These are phyloP conservation scores for Pichia rugopelliculosa DNA, from an alignment of 805 yeast genomes.

Conservation along the genomic window DNA sequence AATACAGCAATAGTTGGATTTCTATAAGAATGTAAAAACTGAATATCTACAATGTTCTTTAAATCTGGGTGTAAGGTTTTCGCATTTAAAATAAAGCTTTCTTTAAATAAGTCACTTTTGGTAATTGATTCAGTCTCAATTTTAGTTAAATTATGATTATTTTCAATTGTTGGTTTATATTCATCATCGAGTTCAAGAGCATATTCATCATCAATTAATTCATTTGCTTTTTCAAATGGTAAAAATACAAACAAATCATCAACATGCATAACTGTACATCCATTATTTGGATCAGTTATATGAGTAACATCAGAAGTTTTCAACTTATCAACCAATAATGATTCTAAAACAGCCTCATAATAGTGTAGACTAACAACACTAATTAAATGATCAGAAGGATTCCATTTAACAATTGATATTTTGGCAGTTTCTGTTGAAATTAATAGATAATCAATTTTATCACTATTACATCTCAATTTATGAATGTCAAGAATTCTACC, in stretches of 20 bases:
- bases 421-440: conserved; percentile 72
- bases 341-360: conserved; percentile 64
- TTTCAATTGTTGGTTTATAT: conserved; percentile 13
- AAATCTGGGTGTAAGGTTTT: conserved; percentile 49
- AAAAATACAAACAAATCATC: conserved; percentile 66
- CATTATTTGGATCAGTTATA: conserved; percentile 53
- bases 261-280: conserved; percentile 51
- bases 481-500: conserved; percentile 61
- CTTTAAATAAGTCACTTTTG: conserved; percentile 31
- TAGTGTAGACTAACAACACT: conserved; percentile 75
- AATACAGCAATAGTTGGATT: conserved; percentile 59
- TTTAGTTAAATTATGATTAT: conserved; percentile 1
- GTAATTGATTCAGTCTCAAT: conserved; percentile 6
- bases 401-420: conserved; percentile 69
- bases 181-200: conserved; percentile 19
- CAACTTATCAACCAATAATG: conserved; percentile 37
- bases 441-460: conserved; percentile 47
- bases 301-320: conserved; percentile 36
- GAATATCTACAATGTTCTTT: conserved; percentile 58
- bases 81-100: conserved; percentile 56
- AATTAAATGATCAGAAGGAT: conserved; percentile 42
- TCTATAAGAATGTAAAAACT: conserved; percentile 64
- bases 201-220: conserved; percentile 20
- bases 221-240: conserved; percentile 47
- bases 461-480: conserved; percentile 42